Evolutionary conservation across 75 land plant genomes (phyloP).

Genomic region (Picea glauca): DNA sequence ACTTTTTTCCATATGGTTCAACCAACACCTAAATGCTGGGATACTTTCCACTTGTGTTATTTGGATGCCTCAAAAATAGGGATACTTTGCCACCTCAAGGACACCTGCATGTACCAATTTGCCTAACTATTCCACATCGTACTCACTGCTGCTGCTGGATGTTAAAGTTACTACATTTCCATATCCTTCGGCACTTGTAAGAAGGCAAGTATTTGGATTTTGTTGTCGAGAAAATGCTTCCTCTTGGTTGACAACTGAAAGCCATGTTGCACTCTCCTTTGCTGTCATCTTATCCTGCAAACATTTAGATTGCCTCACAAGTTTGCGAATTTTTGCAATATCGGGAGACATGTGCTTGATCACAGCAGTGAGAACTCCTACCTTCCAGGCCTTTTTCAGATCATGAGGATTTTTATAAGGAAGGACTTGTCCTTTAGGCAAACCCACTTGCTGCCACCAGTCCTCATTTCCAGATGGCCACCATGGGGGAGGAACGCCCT

Average conservation of each 20-base stretch:
- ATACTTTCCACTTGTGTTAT: too few relatives aligned
- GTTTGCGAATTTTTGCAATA: slow-evolving; percentile 35
- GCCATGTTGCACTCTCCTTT: slow-evolving; percentile 46
- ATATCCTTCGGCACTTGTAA: too few relatives aligned
- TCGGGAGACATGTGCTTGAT: slow-evolving; percentile 53
- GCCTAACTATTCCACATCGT: too few relatives aligned
- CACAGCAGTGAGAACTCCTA: slow-evolving; percentile 39
- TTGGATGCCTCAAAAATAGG: too few relatives aligned
- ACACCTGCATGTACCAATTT: too few relatives aligned
- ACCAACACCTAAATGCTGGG: too few relatives aligned
- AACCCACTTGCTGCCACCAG: slow-evolving; percentile 44
- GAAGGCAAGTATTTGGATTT: neutral
- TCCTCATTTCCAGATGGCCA: slow-evolving; percentile 46
- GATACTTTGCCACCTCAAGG: too few relatives aligned
- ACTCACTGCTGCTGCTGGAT: too few relatives aligned
- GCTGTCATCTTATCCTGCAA: slow-evolving; percentile 57
- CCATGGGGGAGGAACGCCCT: slow-evolving; percentile 44
- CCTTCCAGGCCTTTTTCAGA: slow-evolving; percentile 48
- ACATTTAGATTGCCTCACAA: slow-evolving; percentile 41
- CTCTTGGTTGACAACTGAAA: slow-evolving; percentile 34
- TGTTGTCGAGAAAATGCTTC: slow-evolving; percentile 24
- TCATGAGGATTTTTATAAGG: slow-evolving; percentile 56
- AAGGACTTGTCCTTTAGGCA: slow-evolving; percentile 47
- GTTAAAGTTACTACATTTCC: too few relatives aligned
- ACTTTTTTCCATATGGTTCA: too few relatives aligned